Evolutionary conservation across 2,329 filamentous ascomycete genomes (phyloP).

Genomic region (Biscogniauxia mediterranea): DNA sequence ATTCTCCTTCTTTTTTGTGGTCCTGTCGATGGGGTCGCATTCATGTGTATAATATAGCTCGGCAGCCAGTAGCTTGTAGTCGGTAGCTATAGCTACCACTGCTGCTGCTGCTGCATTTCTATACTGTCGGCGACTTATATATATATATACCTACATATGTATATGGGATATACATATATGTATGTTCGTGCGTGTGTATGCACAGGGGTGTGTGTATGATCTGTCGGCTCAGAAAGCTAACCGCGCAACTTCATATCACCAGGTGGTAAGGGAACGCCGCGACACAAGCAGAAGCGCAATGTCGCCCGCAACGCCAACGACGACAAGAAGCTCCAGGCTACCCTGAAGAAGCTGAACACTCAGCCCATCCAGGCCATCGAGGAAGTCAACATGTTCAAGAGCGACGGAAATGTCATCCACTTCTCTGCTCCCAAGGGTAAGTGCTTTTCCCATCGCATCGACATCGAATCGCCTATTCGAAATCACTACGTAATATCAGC

Average conservation of each 20-base stretch:
- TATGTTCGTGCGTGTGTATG: too few relatives aligned
- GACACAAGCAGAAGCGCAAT: conserved; percentile 98
- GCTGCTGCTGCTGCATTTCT: background rate
- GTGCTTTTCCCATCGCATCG: conserved; percentile 36
- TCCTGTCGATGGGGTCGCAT: background rate
- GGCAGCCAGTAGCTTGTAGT: too few relatives aligned
- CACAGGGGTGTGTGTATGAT: background rate
- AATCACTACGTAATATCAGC: background rate
- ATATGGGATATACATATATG: too few relatives aligned
- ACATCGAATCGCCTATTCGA: background rate
- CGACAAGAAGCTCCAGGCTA: conserved; percentile 98
- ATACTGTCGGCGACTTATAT: background rate
- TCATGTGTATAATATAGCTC: too few relatives aligned
- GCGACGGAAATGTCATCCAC: conserved; percentile 99
- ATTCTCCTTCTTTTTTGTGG: background rate
- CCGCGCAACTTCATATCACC: conserved; percentile 2
- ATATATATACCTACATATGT: background rate
- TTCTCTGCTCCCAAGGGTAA: conserved; percentile 96
- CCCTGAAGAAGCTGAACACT: conserved; percentile 99
- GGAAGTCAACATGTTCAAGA: conserved; percentile 99
- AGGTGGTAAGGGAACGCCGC: conserved; percentile 94
- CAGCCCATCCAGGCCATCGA: conserved; percentile 99
- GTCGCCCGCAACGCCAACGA: conserved; percentile 90
- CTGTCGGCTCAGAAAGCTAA: conserved; percentile 10
- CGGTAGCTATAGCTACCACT: too few relatives aligned